Percentiles rank a stretch among this genome's conserved stretches.
Evolutionary conservation across 2,329 filamentous ascomycete species (phyloP).

Genomic region (Pseudogymnoascus sp.): DNA sequence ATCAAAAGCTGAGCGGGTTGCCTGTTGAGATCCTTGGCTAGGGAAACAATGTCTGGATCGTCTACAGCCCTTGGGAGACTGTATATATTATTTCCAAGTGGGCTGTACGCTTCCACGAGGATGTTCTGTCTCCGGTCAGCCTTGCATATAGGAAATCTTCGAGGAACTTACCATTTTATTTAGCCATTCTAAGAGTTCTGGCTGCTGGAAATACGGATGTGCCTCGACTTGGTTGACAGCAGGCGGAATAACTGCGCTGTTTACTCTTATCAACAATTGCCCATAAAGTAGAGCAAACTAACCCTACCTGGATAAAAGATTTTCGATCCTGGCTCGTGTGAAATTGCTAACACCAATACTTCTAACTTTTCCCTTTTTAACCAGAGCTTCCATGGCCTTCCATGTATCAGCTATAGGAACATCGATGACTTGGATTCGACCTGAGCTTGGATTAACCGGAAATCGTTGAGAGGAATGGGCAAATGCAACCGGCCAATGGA

Average conservation of each 20-base stretch:
- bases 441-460: conserved; percentile 16
- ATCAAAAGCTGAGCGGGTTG: conserved; percentile 47
- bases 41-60: conserved; percentile 41
- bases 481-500: conserved; percentile 27
- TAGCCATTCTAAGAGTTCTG: conserved; percentile 49
- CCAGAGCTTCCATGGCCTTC: conserved; percentile 34
- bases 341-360: conserved; percentile 49
- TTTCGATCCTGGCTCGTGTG: conserved; percentile 35
- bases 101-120: conserved; percentile 57
- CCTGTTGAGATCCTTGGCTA: conserved; percentile 45
- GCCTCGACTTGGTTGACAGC: conserved; percentile 64
- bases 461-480: conserved; percentile 14
- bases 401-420: conserved; percentile 31
- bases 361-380: conserved; percentile 33
- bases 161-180: conserved; percentile 21
- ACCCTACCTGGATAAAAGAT: conserved; percentile 35
- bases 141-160: not conserved
- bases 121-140: conserved; percentile 42
- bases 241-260: conserved; percentile 45
- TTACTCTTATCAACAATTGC: conserved; percentile 30
- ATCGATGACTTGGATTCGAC: conserved; percentile 16
- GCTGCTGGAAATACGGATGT: conserved; percentile 60
- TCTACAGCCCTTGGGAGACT: conserved; percentile 41
- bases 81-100: conserved; percentile 51
- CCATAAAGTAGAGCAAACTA: not conserved